phyloP scores from a whole-genome alignment of 2,329 filamentous ascomycete species.

The Pyrenophora graminea region DNA sequence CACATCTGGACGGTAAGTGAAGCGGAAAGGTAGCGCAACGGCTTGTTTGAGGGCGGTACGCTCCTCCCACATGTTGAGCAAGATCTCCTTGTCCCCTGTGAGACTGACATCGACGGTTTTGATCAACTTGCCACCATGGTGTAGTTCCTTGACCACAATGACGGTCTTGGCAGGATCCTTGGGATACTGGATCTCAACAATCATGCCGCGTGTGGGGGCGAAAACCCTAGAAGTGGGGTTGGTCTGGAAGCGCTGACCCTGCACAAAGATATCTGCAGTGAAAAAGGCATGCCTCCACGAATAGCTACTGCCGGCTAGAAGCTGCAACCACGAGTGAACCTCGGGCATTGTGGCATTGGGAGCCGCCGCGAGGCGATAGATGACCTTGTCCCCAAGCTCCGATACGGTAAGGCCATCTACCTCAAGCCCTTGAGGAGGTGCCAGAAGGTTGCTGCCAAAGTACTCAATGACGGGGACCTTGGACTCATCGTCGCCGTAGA shows the following conservation, averaged over 20 bases:
- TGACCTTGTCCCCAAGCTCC: conserved; percentile 77
- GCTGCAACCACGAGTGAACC: conserved; percentile 80
- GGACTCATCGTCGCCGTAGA: conserved; percentile 74
- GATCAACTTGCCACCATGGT: conserved; percentile 80
- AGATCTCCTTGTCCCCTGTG: conserved; percentile 75
- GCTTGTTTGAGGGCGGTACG: conserved; percentile 83
- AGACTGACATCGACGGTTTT: conserved; percentile 87
- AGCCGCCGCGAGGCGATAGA: conserved; percentile 79
- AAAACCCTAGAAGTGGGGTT: conserved; percentile 95
- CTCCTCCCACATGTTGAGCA: conserved; percentile 90
- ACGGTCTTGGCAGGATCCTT: conserved; percentile 81
- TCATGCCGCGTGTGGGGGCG: conserved; percentile 80
- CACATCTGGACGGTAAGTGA: conserved; percentile 91
- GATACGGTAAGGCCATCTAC: conserved; percentile 85
- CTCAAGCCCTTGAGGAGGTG: conserved; percentile 67
- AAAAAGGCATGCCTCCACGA: conserved; percentile 97
- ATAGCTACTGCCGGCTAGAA: conserved; percentile 81
- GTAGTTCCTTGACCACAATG: conserved; percentile 86
- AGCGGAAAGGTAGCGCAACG: conserved; percentile 81
- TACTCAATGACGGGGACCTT: conserved; percentile 88
- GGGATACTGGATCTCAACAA: conserved; percentile 84
- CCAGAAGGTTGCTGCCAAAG: conserved; percentile 86
- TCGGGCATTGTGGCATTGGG: conserved; percentile 76
- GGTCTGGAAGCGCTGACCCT: conserved; percentile 95
- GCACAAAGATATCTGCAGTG: conserved; percentile 88